Evolutionary conservation across 116 monocot genomes (phyloP).

Genomic region (Trichopus zeylanicus): DNA sequence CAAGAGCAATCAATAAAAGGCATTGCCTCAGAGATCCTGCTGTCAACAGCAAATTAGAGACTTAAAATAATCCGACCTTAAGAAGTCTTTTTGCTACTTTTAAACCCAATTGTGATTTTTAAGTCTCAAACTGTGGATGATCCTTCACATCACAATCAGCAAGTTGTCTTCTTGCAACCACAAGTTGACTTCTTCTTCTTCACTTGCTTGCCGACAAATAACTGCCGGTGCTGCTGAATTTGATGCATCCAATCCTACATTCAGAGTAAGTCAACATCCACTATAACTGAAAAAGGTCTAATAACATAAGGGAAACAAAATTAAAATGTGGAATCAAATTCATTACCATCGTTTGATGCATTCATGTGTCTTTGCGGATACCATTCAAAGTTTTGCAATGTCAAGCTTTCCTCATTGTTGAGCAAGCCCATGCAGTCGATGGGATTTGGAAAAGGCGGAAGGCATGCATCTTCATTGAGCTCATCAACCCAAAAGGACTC

Average conservation of each 20-base stretch:
- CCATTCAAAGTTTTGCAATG: too few species aligned
- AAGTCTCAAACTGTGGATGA: background rate
- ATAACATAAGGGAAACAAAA: background rate
- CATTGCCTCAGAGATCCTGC: conserved; percentile 9
- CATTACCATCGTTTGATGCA: conserved; percentile 18
- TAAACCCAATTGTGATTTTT: too few species aligned
- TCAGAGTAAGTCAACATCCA: too few species aligned
- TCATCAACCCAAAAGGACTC: conserved; percentile 14
- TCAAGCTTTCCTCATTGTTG: conserved; percentile 16
- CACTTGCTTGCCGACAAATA: conserved; percentile 37
- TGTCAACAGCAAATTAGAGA: too few species aligned
- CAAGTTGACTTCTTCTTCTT: conserved; percentile 34
- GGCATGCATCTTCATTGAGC: conserved; percentile 1
- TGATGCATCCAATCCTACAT: conserved; percentile 34
- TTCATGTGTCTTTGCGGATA: conserved; percentile 15
- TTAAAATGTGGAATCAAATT: background rate
- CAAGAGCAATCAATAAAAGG: conserved; percentile 17
- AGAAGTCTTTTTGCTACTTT: too few species aligned
- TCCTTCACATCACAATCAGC: conserved; percentile 23
- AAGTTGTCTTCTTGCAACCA: conserved; percentile 33
- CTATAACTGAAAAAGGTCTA: too few species aligned
- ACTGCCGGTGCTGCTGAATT: conserved; percentile 10
- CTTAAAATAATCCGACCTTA: too few species aligned
- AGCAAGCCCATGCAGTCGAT: conserved; percentile 17
- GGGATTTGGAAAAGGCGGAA: conserved; percentile 20